A percentile compares a stretch with the other conserved stretches of the same genome.
phyloP scores from a whole-genome alignment of 108 stramenopile genomes.

The Stephanodiscus triporus region DNA sequence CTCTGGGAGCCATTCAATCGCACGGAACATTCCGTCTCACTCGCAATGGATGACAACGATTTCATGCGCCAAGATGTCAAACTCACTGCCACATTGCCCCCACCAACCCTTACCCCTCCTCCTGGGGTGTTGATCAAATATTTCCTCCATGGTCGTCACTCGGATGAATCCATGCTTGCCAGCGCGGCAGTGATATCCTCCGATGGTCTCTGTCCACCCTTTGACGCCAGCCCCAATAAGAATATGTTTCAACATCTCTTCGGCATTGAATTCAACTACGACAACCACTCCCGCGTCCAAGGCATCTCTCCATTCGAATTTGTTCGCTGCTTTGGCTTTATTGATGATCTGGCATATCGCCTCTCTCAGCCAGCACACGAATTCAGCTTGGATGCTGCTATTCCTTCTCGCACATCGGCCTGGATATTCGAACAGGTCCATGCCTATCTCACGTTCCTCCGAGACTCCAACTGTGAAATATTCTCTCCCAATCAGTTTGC shows the following conservation, averaged over 20 bases:
- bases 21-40: not conserved
- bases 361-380: too few relatives aligned
- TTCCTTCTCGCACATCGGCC: not conserved
- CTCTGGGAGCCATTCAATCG: constrained; percentile 11
- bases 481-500: too few relatives aligned
- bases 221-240: not conserved
- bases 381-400: not conserved
- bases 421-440: too few relatives aligned
- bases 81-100: not conserved
- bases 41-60: not conserved
- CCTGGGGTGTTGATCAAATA: not conserved
- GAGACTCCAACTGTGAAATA: too few relatives aligned
- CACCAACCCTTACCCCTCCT: too few relatives aligned
- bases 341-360: too few relatives aligned
- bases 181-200: not conserved
- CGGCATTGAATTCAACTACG: too few relatives aligned
- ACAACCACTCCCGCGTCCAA: not conserved
- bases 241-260: not conserved
- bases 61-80: not conserved
- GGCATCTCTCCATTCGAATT: not conserved
- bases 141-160: not conserved
- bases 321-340: too few relatives aligned
- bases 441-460: not conserved
- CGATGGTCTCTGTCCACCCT: too few relatives aligned
- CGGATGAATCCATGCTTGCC: not conserved